Evolutionary conservation across 176 grass and related monocot species (phyloP), one percentile per base, ranked within the genome.

Genomic region (Oryza brachyantha): DNA sequence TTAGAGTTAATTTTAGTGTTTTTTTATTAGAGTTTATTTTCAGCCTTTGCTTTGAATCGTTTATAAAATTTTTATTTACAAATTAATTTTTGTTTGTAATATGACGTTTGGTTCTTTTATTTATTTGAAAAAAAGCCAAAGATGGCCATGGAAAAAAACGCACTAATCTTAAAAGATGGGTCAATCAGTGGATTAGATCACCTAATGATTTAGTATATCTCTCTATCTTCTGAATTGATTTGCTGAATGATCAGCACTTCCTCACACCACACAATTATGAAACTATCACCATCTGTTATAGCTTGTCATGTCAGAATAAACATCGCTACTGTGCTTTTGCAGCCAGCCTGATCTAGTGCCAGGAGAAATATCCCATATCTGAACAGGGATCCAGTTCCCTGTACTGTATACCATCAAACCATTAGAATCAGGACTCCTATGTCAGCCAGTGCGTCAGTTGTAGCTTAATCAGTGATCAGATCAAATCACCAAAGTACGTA

Each of bases 391-490:
- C 21, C 13, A 21, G 79, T 65, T 65, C 65, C 61, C 6, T 21
- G 68, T 8, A 21, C 6, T 21, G 68, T 8, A 21, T 29, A 52
- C 36, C 42, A 70, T 43, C 66, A 70, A 40, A 61, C 68, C 38
- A 31, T 76, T 21, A 55, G 27, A 46, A 71, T 39, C 36, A 25
- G 37, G 37, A 25, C n/a, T 68, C n/a, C 12, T 22, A 41, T 46
- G 39, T 84, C 66, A 78, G 22, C 66, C 74, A 31, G 66, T 77
- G 83, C 55, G 16, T 87, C 67, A 78, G 28, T n/a, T 48, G 27
- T 64, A 34, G 5, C 41, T 8, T 7, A 38, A 10, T 38, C 1
- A 16, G 37, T 41, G 64, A 24, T 25, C 24, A 60, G 10, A 45
- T 32, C 31, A 32, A 32, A 32, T 4, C 4, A 32, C 42, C 12